phyloP scores from a whole-genome alignment of 805 yeast species.

The Candida jianshihensis region DNA sequence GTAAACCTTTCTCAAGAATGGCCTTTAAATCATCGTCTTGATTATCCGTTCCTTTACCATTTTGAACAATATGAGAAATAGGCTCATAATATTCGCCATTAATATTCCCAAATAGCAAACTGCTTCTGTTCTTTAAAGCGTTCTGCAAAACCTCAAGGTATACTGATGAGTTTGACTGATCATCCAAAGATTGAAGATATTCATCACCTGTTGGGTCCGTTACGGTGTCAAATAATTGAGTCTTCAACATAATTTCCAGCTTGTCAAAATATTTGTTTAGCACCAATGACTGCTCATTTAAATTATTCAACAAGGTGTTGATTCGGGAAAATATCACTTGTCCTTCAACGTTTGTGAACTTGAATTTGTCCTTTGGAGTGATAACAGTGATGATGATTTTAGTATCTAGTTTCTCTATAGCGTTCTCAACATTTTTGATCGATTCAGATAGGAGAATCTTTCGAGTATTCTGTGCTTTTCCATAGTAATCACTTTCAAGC shows the following conservation, averaged over 20 bases:
- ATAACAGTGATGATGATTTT: neutral
- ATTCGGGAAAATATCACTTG: no score
- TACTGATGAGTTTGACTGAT: constrained; percentile 64
- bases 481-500: constrained; percentile 47
- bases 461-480: constrained; percentile 56
- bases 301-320: constrained; percentile 3
- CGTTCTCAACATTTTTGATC: constrained; percentile 13
- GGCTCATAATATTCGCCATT: constrained; percentile 7
- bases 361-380: neutral
- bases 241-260: constrained; percentile 35
- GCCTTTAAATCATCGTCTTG: neutral
- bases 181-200: constrained; percentile 64
- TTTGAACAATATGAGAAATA: constrained; percentile 1
- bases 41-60: neutral
- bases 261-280: constrained; percentile 47
- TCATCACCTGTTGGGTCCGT: constrained; percentile 45
- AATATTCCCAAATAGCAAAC: constrained; percentile 23
- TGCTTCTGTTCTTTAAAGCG: constrained; percentile 38
- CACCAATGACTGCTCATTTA: constrained; percentile 45
- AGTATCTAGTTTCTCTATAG: constrained; percentile 4
- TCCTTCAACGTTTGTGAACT: neutral
- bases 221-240: constrained; percentile 45
- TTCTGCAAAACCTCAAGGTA: constrained; percentile 49
- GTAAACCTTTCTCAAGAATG: neutral
- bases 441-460: constrained; percentile 38